phyloP scores from a whole-genome alignment of 305 asterid species.

The Fraxinus paxiana region DNA sequence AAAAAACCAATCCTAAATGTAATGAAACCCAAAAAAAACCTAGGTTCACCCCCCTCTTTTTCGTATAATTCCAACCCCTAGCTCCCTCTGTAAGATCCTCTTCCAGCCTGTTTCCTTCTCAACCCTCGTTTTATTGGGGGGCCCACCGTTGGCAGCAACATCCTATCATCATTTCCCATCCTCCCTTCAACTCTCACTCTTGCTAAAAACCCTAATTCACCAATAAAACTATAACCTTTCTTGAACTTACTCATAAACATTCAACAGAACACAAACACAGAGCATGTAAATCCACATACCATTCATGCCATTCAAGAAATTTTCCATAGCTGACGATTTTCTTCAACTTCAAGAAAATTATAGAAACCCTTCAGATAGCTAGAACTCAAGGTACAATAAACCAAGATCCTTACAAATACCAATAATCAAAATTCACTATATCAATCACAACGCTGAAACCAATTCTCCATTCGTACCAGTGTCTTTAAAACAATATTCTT shows the following conservation, averaged over 20 bases:
- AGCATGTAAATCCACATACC: slow-evolving; percentile 21
- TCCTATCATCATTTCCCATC: slow-evolving; percentile 73
- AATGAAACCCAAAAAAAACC: slow-evolving; percentile 36
- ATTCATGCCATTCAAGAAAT: slow-evolving; percentile 26
- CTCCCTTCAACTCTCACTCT: slow-evolving; percentile 41
- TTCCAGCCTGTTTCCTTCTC: slow-evolving; percentile 98
- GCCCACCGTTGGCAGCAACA: slow-evolving; percentile 86
- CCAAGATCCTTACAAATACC: background rate
- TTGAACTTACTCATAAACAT: slow-evolving; percentile 26
- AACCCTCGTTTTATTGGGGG: slow-evolving; percentile 94
- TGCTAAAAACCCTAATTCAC: slow-evolving; percentile 36
- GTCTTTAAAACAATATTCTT: slow-evolving; percentile 11
- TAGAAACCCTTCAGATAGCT: background rate
- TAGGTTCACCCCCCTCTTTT: slow-evolving; percentile 28
- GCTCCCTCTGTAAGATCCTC: slow-evolving; percentile 99
- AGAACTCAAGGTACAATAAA: background rate
- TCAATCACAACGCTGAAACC: slow-evolving; percentile 6
- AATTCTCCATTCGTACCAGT: slow-evolving; percentile 6
- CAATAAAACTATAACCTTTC: slow-evolving; percentile 25
- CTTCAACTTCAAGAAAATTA: slow-evolving; percentile 11
- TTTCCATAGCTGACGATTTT: slow-evolving; percentile 30
- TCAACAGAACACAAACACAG: slow-evolving; percentile 27
- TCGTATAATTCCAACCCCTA: slow-evolving; percentile 40
- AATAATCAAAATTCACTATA: slow-evolving; percentile 4
- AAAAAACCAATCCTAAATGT: slow-evolving; percentile 41